Evolutionary conservation across 2,329 filamentous ascomycete genomes (phyloP).

Genomic region (Xylariaceae sp.): DNA sequence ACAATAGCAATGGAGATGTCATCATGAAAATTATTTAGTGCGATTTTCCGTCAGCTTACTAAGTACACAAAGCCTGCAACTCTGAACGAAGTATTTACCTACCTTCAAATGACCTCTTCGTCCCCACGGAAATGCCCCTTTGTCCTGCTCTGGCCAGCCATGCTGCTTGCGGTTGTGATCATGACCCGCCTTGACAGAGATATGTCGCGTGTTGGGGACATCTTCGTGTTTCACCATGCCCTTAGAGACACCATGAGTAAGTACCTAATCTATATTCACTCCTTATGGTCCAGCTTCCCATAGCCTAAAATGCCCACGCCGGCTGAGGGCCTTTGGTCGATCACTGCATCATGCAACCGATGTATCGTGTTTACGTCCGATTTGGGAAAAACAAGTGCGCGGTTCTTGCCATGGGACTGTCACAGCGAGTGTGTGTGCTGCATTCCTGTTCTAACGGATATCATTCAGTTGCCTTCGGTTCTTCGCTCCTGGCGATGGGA

Average conservation of each 20-base stretch:
- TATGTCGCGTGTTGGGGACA: neutral
- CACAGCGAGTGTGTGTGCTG: neutral
- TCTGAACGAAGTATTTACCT: no score
- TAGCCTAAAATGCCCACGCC: no score
- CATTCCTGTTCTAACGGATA: neutral
- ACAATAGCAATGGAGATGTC: no score
- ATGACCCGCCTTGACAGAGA: neutral
- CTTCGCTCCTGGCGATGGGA: constrained; percentile 7
- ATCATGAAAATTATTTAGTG: no score
- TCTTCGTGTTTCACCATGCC: neutral
- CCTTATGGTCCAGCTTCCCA: neutral
- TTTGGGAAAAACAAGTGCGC: constrained; percentile 14
- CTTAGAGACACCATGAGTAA: neutral
- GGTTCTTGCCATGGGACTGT: neutral
- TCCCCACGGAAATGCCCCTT: neutral
- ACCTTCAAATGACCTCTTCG: no score
- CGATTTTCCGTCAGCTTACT: no score
- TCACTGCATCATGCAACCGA: neutral
- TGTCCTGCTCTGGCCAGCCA: neutral
- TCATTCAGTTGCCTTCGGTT: constrained; percentile 16
- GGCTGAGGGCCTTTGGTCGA: neutral
- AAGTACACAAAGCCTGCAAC: no score
- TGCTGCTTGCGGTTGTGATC: constrained; percentile 3
- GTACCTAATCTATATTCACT: neutral
- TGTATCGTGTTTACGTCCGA: constrained; percentile 18